Conservation (phyloP, 2,329 filamentous ascomycete species). For the Alternaria gaisen region DNA sequence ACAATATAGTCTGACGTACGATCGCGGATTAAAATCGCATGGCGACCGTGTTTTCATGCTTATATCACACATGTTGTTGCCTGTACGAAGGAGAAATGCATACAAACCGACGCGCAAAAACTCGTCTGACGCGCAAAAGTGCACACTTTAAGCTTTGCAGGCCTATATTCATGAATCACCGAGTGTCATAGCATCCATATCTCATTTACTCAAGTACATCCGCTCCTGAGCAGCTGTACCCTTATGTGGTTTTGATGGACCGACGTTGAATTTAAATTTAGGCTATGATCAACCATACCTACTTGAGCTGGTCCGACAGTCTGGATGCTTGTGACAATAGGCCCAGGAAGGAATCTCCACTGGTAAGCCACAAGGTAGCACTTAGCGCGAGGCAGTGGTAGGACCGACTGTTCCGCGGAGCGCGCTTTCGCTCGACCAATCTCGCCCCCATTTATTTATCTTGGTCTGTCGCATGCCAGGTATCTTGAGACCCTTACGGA, state of each 20-base stretch:
- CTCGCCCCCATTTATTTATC: neutral
- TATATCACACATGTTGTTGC: neutral
- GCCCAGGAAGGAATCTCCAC: neutral
- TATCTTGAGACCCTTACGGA: neutral
- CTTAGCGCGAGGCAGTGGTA: conserved; percentile 8
- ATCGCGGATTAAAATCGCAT: neutral
- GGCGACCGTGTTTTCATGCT: neutral
- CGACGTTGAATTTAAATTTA: conserved; percentile 15
- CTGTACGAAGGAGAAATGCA: neutral
- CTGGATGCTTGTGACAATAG: neutral
- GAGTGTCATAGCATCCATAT: neutral
- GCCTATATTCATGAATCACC: neutral
- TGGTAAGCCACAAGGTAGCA: neutral
- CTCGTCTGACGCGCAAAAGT: neutral
- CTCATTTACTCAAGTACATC: neutral
- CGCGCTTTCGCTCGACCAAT: conserved; percentile 4
- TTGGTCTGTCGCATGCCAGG: neutral
- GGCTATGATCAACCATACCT: conserved; percentile 4
- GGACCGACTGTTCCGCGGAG: conserved; percentile 5
- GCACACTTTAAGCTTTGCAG: neutral
- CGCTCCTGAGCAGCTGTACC: neutral
- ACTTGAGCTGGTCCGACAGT: conserved; percentile 5
- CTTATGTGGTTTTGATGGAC: neutral
- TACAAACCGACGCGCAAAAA: neutral
- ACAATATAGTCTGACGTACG: neutral